These are phyloP conservation scores for Lipomyces mesembrius DNA, from an alignment of 805 yeast species.

Conservation along the genomic window DNA sequence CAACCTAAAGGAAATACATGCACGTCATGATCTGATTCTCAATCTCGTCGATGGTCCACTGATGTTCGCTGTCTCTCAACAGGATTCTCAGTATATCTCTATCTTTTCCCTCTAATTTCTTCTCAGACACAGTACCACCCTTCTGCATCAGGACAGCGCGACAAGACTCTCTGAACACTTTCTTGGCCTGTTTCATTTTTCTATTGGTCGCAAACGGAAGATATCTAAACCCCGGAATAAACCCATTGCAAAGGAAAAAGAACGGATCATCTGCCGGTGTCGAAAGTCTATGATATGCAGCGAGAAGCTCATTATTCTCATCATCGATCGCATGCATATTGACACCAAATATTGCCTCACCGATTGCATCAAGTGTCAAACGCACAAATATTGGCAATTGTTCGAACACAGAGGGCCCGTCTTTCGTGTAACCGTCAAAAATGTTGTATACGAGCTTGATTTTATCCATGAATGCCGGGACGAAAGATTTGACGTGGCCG, in stretches of 20 bases:
- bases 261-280: constrained; percentile 22
- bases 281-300: constrained; percentile 23
- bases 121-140: constrained; percentile 18
- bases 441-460: constrained; percentile 6
- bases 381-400: constrained; percentile 17
- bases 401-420: constrained; percentile 16
- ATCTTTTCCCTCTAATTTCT: constrained; percentile 24
- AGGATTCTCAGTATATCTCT: constrained; percentile 29
- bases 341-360: constrained; percentile 31
- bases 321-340: constrained; percentile 26
- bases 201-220: constrained; percentile 25
- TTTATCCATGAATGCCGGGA: constrained; percentile 27
- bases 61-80: constrained; percentile 20
- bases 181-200: constrained; percentile 19
- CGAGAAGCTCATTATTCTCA: constrained; percentile 28
- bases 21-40: constrained; percentile 33
- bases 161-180: constrained; percentile 17
- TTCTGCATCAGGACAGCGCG: constrained; percentile 16
- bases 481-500: constrained; percentile 24
- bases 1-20: constrained; percentile 4
- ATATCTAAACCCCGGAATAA: constrained; percentile 29
- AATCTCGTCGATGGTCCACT: constrained; percentile 31
- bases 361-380: constrained; percentile 31
- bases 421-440: constrained; percentile 13
- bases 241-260: constrained; percentile 18